Base-by-base conservation (phyloP, 495 filamentous ascomycete species). In the Neurospora tetrasperma region DNA sequence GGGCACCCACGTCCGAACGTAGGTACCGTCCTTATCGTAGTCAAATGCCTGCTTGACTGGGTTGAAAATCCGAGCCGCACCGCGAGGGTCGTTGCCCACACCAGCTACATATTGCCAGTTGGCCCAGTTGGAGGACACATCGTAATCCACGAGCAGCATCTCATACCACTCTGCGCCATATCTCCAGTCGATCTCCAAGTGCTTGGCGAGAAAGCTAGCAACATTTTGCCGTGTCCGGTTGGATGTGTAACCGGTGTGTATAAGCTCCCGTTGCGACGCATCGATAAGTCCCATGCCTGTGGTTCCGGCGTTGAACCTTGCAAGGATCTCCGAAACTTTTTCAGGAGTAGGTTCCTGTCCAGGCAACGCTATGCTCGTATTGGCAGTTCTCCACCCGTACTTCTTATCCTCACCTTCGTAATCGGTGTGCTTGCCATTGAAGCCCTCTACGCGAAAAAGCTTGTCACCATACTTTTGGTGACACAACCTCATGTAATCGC, bases 121-220 rank as follows among this genome's bases (percentile, higher is more conserved):
- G 44, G 88, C 88, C 90, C 90, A 94, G 77, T 93, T 93, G 68
- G 84, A 89, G 42, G 85, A 86, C 12, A 91, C 82, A 74, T 94
- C 91, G 78, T 93, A 93, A 76, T 93, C 91, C 41, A 88, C 82
- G 12, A 93, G 85, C 72, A 89, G 76, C 74, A 84, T 85, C 78
- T 93, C 91, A 78, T 92, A 93, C 90, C 90, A 94, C 78, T 94
- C 91, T 5, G 90, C 91, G 5, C 91, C 91, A 35, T 92, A 82
- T 9, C 90, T 85, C 91, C 91, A 94, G 82, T 93, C 91, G 38
- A 94, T 85, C n/a, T 84, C 81, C 12, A 93, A 82, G 74, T 92
- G 89, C 74, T 91, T 92, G 14, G 90, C 78, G n/a, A 93, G 82
- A 78, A 90, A 93, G 41, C 84, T 88, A 0, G 89, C 91, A 16